These are phyloP conservation scores for Pseudogymnoascus sp. DNA, from an alignment of 2,329 filamentous ascomycete species.

Conservation along the genomic window DNA sequence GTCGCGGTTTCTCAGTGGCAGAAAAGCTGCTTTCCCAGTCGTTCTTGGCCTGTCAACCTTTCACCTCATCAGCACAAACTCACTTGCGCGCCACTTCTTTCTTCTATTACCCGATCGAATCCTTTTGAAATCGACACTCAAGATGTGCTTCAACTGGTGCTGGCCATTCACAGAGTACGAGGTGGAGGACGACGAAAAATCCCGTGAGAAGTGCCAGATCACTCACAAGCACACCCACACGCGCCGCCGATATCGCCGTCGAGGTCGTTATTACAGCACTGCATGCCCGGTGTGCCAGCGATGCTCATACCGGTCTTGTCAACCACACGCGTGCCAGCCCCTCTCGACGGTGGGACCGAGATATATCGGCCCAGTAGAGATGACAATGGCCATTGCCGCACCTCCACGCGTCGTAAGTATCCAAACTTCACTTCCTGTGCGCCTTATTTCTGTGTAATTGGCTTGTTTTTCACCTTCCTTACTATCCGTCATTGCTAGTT, in stretches of 20 bases:
- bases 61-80: not conserved
- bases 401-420: not conserved
- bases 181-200: not conserved
- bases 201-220: not conserved
- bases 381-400: not conserved
- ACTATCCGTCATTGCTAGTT: not conserved
- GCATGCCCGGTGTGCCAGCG: not conserved
- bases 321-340: not conserved
- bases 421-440: not conserved
- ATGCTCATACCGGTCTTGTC: not conserved
- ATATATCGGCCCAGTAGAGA: not conserved
- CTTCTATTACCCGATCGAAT: not conserved
- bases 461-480: not conserved
- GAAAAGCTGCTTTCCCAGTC: not conserved
- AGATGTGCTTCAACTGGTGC: slow-evolving; percentile 7
- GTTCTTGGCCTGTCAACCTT: not conserved
- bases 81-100: not conserved
- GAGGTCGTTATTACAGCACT: not conserved
- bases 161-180: not conserved
- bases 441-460: not conserved
- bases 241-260: not conserved
- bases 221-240: not conserved
- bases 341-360: not conserved
- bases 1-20: not conserved
- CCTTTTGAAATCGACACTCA: not conserved